A percentile compares a stretch with the other conserved stretches of the same genome.
Evolutionary conservation across 495 filamentous ascomycete species (phyloP).

Genomic region (Penicillium atrosanguineum): DNA sequence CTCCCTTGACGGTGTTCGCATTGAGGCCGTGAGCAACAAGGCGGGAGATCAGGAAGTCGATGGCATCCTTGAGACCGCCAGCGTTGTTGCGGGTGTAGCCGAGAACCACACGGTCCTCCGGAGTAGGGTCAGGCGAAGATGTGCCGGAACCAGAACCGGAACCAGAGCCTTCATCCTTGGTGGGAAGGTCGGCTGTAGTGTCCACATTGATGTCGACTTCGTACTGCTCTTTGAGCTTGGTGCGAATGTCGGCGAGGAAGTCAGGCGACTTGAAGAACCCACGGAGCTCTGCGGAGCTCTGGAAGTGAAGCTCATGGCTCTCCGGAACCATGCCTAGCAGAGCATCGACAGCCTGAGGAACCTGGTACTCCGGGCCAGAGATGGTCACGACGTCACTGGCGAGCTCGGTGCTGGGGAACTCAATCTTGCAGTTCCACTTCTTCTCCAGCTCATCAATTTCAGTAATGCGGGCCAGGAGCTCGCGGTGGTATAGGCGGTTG

Average conservation of each 20-base stretch:
- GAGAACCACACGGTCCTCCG: slow-evolving; percentile 57
- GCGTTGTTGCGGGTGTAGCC: slow-evolving; percentile 96
- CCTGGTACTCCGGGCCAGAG: slow-evolving; percentile 94
- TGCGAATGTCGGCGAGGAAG: slow-evolving; percentile 72
- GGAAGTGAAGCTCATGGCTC: slow-evolving; percentile 84
- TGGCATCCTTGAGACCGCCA: slow-evolving; percentile 90
- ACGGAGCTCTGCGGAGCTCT: slow-evolving; percentile 66
- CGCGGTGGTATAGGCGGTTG: slow-evolving; percentile 91
- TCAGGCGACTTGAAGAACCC: slow-evolving; percentile 75
- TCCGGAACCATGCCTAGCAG: slow-evolving; percentile 97
- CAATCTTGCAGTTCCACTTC: slow-evolving; percentile 98
- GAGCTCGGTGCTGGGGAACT: slow-evolving; percentile 94
- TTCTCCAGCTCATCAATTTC: slow-evolving; percentile 95
- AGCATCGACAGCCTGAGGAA: slow-evolving; percentile 91
- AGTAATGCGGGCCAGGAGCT: slow-evolving; percentile 78
- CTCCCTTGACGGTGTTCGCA: slow-evolving; percentile 81
- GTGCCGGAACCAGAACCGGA: slow-evolving; percentile 8
- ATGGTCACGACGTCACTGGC: slow-evolving; percentile 95
- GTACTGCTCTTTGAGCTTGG: slow-evolving; percentile 85
- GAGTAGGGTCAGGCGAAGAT: slow-evolving; percentile 31
- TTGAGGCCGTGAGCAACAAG: slow-evolving; percentile 83
- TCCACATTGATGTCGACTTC: slow-evolving; percentile 79
- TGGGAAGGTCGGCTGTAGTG: slow-evolving; percentile 37
- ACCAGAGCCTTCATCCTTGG: slow-evolving; percentile 25
- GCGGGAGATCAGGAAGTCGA: slow-evolving; percentile 85